These are phyloP conservation scores for Rubia yunnanensis DNA, from an alignment of 257 asterid genomes.

Conservation along the genomic window DNA sequence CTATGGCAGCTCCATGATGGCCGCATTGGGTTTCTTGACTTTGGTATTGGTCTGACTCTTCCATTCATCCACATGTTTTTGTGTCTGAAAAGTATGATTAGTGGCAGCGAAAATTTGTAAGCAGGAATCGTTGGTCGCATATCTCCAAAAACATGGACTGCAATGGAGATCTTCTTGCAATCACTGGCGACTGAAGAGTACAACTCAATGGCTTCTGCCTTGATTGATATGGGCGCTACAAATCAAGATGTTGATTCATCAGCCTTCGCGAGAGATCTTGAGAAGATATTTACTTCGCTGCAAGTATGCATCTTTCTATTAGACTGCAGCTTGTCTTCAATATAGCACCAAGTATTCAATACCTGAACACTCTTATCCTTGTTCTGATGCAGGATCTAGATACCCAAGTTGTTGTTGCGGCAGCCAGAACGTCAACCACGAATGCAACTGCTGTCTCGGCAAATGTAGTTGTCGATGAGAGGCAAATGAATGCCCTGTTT, in stretches of 20 bases:
- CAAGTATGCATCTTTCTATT: slow-evolving; percentile 40
- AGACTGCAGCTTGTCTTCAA: background rate
- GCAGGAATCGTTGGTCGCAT: slow-evolving; percentile 97
- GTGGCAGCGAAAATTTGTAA: slow-evolving; percentile 13
- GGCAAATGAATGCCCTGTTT: slow-evolving; percentile 92
- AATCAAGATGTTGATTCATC: slow-evolving; percentile 52
- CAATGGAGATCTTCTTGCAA: slow-evolving; percentile 80
- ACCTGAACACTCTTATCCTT: background rate
- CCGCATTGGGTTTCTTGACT: slow-evolving; percentile 96
- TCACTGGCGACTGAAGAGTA: slow-evolving; percentile 76
- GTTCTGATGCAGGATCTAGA: slow-evolving; percentile 59
- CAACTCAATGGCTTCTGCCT: slow-evolving; percentile 82
- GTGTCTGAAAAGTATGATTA: slow-evolving; percentile 4
- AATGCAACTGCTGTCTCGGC: slow-evolving; percentile 83
- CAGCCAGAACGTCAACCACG: slow-evolving; percentile 61
- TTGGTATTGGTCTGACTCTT: slow-evolving; percentile 37
- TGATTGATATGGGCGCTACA: slow-evolving; percentile 97
- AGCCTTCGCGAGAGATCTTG: slow-evolving; percentile 85
- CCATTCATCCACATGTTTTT: background rate
- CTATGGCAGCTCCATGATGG: slow-evolving; percentile 94
- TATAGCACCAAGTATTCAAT: background rate
- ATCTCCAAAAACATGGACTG: slow-evolving; percentile 94
- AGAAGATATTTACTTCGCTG: slow-evolving; percentile 72
- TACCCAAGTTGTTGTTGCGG: slow-evolving; percentile 83
- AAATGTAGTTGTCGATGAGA: slow-evolving; percentile 67